A percentile compares a stretch with the other conserved stretches of the same genome.
phyloP scores from a whole-genome alignment of 192 early-diverging fungal genomes.

The Entomortierella parvispora region DNA sequence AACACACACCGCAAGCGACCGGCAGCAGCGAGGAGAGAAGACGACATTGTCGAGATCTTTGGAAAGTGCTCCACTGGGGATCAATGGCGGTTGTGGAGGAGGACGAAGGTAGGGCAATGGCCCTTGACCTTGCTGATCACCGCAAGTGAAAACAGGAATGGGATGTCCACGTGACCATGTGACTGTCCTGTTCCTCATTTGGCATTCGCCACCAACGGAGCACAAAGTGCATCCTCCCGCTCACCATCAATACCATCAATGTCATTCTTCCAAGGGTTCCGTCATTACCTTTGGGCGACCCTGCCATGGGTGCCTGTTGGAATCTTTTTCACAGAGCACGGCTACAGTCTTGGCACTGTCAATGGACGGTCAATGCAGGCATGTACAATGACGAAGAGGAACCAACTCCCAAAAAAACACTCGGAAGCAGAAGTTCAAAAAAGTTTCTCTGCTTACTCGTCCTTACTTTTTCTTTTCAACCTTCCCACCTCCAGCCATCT shows the following conservation, averaged over 20 bases:
- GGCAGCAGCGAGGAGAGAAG: not conserved
- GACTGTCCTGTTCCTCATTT: no score
- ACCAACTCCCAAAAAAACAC: not conserved
- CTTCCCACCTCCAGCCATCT: constrained; percentile 59
- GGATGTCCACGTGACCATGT: no score
- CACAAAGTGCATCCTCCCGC: no score
- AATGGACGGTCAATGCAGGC: constrained; percentile 70
- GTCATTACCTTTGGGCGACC: constrained; percentile 14
- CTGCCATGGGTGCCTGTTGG: constrained; percentile 62
- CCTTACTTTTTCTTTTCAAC: not conserved
- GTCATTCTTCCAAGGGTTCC: constrained; percentile 16
- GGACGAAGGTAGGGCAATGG: no score
- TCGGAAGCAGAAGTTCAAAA: no score
- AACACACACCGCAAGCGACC: constrained; percentile 10
- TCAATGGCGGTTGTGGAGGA: no score
- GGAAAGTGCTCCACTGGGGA: no score
- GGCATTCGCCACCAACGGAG: no score
- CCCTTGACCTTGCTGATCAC: no score
- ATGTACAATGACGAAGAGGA: constrained; percentile 8
- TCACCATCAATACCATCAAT: constrained; percentile 11
- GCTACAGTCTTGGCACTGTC: constrained; percentile 58
- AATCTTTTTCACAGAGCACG: constrained; percentile 62
- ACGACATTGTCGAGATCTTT: no score
- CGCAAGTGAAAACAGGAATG: no score
- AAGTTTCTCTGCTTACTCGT: not conserved